A percentile compares a stretch with the other conserved stretches of the same genome.
phyloP scores from a whole-genome alignment of 805 yeast species.

The Hanseniaspora nectarophila region DNA sequence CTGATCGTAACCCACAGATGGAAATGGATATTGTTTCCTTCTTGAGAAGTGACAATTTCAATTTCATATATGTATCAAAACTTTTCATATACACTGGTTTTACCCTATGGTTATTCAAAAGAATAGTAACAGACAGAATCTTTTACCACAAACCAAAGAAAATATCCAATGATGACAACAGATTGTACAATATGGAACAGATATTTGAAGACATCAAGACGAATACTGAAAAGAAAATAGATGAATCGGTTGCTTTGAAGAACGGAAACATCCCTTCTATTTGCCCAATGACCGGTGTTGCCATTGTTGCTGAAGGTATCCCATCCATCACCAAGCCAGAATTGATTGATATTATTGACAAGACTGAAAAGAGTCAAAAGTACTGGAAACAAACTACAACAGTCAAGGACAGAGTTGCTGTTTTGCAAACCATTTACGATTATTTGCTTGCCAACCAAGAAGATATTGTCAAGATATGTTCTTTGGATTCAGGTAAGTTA shows the following conservation, averaged over 20 bases:
- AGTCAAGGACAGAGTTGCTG: conserved; percentile 54
- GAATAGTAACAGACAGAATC: neutral
- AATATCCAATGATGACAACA: neutral
- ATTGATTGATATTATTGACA: conserved; percentile 50
- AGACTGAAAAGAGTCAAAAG: conserved; percentile 28
- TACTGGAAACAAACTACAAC: conserved; percentile 32
- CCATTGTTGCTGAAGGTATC: conserved; percentile 5
- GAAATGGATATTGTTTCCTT: neutral
- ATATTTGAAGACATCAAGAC: neutral
- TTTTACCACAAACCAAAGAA: neutral
- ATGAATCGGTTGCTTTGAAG: neutral
- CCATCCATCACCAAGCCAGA: conserved; percentile 44
- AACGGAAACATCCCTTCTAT: conserved; percentile 1
- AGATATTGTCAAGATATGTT: conserved; percentile 78
- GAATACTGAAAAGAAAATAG: neutral
- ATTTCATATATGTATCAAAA: neutral
- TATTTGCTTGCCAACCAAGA: conserved; percentile 74
- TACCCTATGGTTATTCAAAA: neutral
- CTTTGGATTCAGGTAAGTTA: conserved; percentile 94
- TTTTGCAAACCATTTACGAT: conserved; percentile 57
- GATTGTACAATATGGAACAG: neutral
- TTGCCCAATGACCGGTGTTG: conserved; percentile 9
- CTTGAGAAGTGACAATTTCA: neutral
- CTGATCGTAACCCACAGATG: no score
- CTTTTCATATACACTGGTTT: neutral